Conservation (phyloP, 768 basidiomycete genomes). For the Russula vinacea region DNA sequence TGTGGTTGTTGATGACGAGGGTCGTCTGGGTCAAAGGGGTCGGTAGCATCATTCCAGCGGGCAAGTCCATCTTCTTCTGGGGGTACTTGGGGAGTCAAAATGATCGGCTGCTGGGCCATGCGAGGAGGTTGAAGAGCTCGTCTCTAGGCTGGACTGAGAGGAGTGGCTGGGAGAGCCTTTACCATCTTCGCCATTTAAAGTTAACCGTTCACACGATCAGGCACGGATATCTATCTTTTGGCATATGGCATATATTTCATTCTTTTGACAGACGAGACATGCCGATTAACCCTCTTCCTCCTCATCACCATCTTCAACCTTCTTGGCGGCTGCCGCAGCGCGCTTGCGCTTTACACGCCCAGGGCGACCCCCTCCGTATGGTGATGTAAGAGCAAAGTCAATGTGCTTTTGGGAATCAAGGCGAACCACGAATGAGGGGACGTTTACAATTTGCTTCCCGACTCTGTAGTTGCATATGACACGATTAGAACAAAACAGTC, state of each 20-base stretch:
- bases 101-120: constrained; percentile 27
- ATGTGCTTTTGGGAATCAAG: constrained; percentile 99
- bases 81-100: constrained; percentile 17
- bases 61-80: constrained; percentile 45
- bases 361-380: constrained; percentile 90
- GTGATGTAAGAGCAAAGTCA: constrained; percentile 96
- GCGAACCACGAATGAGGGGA: constrained; percentile 97
- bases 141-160: neutral
- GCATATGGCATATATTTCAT: neutral
- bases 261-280: neutral
- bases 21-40: constrained; percentile 15
- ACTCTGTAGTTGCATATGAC: constrained; percentile 51
- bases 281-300: constrained; percentile 74
- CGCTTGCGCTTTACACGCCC: constrained; percentile 99
- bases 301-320: constrained; percentile 83
- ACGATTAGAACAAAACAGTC: neutral
- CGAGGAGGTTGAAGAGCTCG: neutral
- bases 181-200: neutral
- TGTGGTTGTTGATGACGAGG: constrained; percentile 17
- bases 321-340: constrained; percentile 86
- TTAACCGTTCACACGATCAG: constrained; percentile 15
- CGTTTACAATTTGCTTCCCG: constrained; percentile 98
- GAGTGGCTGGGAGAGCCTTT: neutral
- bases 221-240: neutral
- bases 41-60: constrained; percentile 19